These are phyloP conservation scores for Pulveroboletus frians DNA, from an alignment of 768 basidiomycete genomes.

Conservation along the genomic window DNA sequence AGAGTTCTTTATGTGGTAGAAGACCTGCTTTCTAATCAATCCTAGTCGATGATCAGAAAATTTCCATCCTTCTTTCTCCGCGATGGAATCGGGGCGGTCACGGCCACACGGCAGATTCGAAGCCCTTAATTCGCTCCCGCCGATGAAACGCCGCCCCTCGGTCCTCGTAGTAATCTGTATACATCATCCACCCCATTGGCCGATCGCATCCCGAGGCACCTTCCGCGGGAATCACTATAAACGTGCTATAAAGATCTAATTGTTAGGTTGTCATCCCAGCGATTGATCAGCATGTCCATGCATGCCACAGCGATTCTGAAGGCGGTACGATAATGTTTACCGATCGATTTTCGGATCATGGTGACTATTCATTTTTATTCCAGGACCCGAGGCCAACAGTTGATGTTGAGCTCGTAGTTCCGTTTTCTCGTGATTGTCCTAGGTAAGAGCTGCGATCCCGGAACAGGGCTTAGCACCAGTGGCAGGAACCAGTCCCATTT, in stretches of 20 bases:
- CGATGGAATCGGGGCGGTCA: slow-evolving; percentile 9
- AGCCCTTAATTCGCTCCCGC: neutral
- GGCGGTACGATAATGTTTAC: neutral
- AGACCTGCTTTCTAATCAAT: neutral
- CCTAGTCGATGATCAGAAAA: neutral
- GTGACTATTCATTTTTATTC: too few relatives aligned
- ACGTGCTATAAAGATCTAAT: neutral
- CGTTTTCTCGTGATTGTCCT: neutral
- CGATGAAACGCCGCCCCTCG: neutral
- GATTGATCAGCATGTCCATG: neutral
- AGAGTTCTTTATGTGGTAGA: slow-evolving; percentile 2
- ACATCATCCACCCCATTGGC: neutral
- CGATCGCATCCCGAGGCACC: neutral
- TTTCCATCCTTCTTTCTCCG: slow-evolving; percentile 10
- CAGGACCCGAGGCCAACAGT: neutral
- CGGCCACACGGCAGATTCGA: neutral
- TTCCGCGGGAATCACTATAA: neutral
- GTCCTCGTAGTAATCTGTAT: neutral
- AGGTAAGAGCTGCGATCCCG: neutral
- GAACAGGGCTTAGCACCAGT: neutral
- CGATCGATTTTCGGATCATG: neutral
- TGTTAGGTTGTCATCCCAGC: neutral
- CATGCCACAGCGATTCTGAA: neutral
- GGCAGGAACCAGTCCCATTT: neutral
- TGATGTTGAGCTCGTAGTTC: too few relatives aligned